Percentiles rank a stretch among this genome's conserved stretches.
Conservation (phyloP, 352 stramenopile genomes). For the Phytophthora citricola region DNA sequence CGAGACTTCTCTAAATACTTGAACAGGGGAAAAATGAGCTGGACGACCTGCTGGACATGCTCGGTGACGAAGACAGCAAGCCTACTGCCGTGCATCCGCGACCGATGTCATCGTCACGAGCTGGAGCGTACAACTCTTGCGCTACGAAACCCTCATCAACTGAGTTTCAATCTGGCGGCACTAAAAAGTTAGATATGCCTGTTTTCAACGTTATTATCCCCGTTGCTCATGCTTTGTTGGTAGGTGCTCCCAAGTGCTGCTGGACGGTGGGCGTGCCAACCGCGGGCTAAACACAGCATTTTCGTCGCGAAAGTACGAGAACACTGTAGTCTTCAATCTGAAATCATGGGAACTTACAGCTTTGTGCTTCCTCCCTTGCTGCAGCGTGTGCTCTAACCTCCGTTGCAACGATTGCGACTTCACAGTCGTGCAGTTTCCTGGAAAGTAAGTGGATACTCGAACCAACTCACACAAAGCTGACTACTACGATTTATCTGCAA, state of each 20-base stretch:
- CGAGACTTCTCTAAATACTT: not conserved
- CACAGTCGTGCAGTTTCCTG: constrained; percentile 74
- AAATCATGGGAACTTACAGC: not conserved
- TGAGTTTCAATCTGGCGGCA: constrained; percentile 48
- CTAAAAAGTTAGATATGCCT: constrained; percentile 60
- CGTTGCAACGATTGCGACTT: constrained; percentile 89
- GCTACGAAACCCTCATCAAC: constrained; percentile 20
- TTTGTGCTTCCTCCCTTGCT: constrained; percentile 2
- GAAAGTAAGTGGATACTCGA: constrained; percentile 51
- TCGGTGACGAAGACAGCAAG: constrained; percentile 51
- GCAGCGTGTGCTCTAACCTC: constrained; percentile 71
- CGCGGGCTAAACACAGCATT: constrained; percentile 69
- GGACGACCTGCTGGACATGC: constrained; percentile 79
- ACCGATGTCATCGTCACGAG: constrained; percentile 21
- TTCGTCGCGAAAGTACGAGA: constrained; percentile 51
- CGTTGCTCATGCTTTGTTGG: constrained; percentile 2
- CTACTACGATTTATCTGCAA: not conserved
- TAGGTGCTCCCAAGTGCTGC: constrained; percentile 63
- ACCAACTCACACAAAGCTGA: not conserved
- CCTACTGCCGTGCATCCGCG: constrained; percentile 42
- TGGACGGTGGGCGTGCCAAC: constrained; percentile 63
- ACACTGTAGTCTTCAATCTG: not conserved
- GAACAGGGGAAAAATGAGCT: constrained; percentile 56
- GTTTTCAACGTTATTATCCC: not conserved
- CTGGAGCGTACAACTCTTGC: constrained; percentile 21